Conservation (phyloP, 2,329 filamentous ascomycete genomes). For the Diaporthe vaccinii region DNA sequence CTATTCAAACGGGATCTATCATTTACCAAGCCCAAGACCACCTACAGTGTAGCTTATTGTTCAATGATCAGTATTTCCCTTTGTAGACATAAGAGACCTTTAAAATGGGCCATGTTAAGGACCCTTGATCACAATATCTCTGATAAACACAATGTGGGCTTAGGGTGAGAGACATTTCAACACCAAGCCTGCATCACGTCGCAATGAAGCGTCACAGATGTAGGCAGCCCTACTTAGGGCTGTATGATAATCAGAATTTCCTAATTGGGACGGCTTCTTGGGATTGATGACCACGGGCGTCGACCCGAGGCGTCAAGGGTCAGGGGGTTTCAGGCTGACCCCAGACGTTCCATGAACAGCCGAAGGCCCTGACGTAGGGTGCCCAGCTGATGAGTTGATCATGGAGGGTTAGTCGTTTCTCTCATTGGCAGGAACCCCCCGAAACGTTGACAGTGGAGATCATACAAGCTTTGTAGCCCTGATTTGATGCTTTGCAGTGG, state of each 20-base stretch:
- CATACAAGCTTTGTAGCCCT: slow-evolving; percentile 12
- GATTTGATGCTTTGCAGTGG: not conserved
- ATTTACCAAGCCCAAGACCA: no score
- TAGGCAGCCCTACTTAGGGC: not conserved
- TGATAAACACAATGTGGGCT: not conserved
- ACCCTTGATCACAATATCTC: not conserved
- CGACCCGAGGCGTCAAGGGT: not conserved
- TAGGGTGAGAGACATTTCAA: not conserved
- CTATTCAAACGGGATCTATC: not conserved
- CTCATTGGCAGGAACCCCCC: not conserved
- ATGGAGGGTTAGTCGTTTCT: not conserved
- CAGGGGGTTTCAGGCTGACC: slow-evolving; percentile 29
- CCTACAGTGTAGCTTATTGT: not conserved
- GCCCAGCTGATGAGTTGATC: slow-evolving; percentile 10
- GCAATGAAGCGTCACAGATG: not conserved
- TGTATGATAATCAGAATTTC: slow-evolving; percentile 37
- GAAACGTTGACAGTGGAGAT: slow-evolving; percentile 13
- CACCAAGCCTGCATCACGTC: not conserved
- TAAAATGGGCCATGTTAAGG: not conserved
- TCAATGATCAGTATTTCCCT: slow-evolving; percentile 14
- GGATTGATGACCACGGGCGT: not conserved
- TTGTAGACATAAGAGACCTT: not conserved
- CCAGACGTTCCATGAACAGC: not conserved
- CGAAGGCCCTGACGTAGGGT: not conserved
- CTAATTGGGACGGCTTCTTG: slow-evolving; percentile 1